Conservation (phyloP, 257 asterid species). For the Lithospermum erythrorhizon region DNA sequence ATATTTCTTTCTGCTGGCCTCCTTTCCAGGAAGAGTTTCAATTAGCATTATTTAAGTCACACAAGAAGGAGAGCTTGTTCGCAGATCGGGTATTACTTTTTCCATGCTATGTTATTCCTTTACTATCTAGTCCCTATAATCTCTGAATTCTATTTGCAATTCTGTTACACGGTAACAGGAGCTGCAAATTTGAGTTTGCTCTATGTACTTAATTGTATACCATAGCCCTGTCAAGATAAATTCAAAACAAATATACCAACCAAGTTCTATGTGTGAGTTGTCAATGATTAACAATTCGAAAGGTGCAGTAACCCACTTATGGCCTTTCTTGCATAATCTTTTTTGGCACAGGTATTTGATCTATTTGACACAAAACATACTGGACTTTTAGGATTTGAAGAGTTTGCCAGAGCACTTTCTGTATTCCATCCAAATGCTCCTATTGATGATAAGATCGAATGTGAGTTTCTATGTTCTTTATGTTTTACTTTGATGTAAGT, state of each 20-base stretch:
- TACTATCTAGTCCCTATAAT: background rate
- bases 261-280: too few species aligned
- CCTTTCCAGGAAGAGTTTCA: slow-evolving; percentile 88
- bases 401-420: slow-evolving; percentile 94
- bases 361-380: slow-evolving; percentile 93
- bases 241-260: background rate
- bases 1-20: background rate
- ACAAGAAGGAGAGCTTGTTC: slow-evolving; percentile 90
- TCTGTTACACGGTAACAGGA: too few species aligned
- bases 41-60: slow-evolving; percentile 89
- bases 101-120: background rate
- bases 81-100: slow-evolving; percentile 76
- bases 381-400: slow-evolving; percentile 96
- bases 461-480: slow-evolving; percentile 24
- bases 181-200: too few species aligned
- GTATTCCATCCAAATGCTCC: slow-evolving; percentile 99
- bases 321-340: slow-evolving; percentile 12
- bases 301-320: background rate
- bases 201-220: too few species aligned
- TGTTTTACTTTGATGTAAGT: background rate
- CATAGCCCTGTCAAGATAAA: too few species aligned
- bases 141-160: too few species aligned
- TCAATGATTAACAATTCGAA: background rate
- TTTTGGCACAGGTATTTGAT: slow-evolving; percentile 66
- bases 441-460: slow-evolving; percentile 88